A percentile compares a stretch with the other conserved stretches of the same genome.
Evolutionary conservation across 2,329 filamentous ascomycete genomes (phyloP).

Genomic region (Aspergillus sp.): DNA sequence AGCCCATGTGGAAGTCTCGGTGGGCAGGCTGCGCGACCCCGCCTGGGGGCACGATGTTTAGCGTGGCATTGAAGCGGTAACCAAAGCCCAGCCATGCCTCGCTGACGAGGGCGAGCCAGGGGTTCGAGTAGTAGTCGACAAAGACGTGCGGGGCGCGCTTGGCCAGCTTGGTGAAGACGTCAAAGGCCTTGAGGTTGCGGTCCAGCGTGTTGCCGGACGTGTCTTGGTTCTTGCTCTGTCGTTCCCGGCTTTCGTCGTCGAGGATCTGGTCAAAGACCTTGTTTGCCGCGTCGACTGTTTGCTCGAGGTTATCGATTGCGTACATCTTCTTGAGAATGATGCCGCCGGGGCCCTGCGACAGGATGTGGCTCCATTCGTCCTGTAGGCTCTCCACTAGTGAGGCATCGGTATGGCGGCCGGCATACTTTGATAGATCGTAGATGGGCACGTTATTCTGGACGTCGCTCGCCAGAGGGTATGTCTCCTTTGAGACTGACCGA

Average conservation of each 20-base stretch:
- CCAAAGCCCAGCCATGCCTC: constrained; percentile 63
- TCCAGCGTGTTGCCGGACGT: constrained; percentile 45
- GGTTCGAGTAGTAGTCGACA: constrained; percentile 63
- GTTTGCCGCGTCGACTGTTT: constrained; percentile 54
- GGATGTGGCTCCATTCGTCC: constrained; percentile 64
- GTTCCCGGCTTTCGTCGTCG: constrained; percentile 42
- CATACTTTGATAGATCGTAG: constrained; percentile 50
- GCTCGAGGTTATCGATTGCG: constrained; percentile 35
- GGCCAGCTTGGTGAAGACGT: constrained; percentile 67
- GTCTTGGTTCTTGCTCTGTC: constrained; percentile 66
- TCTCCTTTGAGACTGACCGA: constrained; percentile 49
- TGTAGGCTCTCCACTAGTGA: constrained; percentile 51
- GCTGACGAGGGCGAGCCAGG: constrained; percentile 58
- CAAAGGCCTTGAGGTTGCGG: constrained; percentile 66
- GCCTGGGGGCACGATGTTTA: constrained; percentile 66
- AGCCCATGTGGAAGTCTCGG: constrained; percentile 68
- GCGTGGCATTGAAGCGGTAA: constrained; percentile 65
- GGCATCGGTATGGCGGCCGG: constrained; percentile 39
- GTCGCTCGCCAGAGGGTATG: constrained; percentile 49
- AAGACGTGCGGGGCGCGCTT: constrained; percentile 58
- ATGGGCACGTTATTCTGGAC: constrained; percentile 60
- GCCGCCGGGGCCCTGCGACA: constrained; percentile 62
- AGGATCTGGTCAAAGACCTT: constrained; percentile 56
- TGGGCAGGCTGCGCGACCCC: constrained; percentile 62
- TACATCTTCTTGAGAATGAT: constrained; percentile 62